Base-by-base conservation (phyloP, 192 early-diverging fungal genomes). In the Coemansia aciculifera region DNA sequence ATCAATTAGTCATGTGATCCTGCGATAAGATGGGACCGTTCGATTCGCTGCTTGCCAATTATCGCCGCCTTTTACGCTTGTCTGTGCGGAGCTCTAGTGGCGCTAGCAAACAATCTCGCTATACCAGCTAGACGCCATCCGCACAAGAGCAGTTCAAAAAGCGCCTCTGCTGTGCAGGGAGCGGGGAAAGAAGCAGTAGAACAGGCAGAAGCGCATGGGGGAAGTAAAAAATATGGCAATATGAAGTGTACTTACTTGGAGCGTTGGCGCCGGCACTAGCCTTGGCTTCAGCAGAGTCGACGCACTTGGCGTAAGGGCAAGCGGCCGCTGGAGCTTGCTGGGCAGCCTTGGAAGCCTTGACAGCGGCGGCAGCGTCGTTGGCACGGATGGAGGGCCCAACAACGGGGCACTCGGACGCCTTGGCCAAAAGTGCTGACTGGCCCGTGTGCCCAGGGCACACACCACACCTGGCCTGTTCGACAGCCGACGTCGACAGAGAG, bases 371-470 rank as follows among this genome's bases (percentile, higher is more conserved):
- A 21, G 78, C 66, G 31, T 82, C 74, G 63, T 72, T 71, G 72
- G 69, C 66, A 51, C 73, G 81, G 46, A 78, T 69, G 54, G 76
- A 74, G 21, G 81, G 76, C 17, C 81, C 81, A 11, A 83, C 75
- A 0, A 83, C 81, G 15, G 81, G 81, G 60, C 81, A 83, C 67
- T 74, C 71, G 57, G 74, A 73, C 44, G 79, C 84, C 74, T 85
- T 85, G 40, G 75, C 75, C 64, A 85, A 62, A 36, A 85, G 74
- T 27, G 84, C 73, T 13, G 84, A 85, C 67, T 83, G 81, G 34
- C 76, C 81, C 10, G 75, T 77, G 64, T 83, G 76, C 38, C 75
- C 81, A 0, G 81, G 81, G 62, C 81, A 83, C 64, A 75, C 76
- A 44, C 76, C 60, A 70, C 81, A 83, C 21, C 75, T 62, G 21